A percentile compares a stretch with the other conserved stretches of the same genome.
These are phyloP conservation scores for Plectosphaerella sp. DNA, from an alignment of 2,329 filamentous ascomycete species.

Conservation along the genomic window DNA sequence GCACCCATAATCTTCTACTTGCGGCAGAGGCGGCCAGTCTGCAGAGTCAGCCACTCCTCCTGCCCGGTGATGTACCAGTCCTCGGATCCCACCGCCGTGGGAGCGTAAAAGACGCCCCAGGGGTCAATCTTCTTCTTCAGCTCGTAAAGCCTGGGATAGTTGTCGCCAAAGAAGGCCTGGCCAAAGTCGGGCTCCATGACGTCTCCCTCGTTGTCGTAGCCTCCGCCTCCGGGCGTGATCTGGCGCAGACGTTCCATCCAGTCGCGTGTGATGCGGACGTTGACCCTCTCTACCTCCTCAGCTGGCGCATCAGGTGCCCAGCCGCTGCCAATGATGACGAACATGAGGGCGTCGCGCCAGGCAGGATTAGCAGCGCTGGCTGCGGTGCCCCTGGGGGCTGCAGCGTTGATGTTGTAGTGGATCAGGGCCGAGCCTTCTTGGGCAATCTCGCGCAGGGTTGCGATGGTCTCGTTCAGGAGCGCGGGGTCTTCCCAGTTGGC, in stretches of 20 bases:
- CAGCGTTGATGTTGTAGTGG: slow-evolving; percentile 22
- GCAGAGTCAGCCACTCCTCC: not conserved
- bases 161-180: slow-evolving; percentile 21
- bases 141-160: slow-evolving; percentile 18
- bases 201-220: slow-evolving; percentile 26
- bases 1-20: no score
- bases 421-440: slow-evolving; percentile 20
- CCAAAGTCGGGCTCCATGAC: slow-evolving; percentile 23
- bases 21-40: slow-evolving; percentile 8
- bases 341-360: slow-evolving; percentile 37
- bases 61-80: slow-evolving; percentile 15
- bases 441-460: slow-evolving; percentile 16
- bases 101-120: slow-evolving; percentile 20
- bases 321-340: slow-evolving; percentile 19
- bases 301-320: slow-evolving; percentile 5
- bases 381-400: slow-evolving; percentile 13
- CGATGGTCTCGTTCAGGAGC: slow-evolving; percentile 22
- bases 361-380: slow-evolving; percentile 37
- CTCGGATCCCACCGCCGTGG: slow-evolving; percentile 22
- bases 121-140: slow-evolving; percentile 27
- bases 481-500: slow-evolving; percentile 21
- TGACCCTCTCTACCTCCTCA: slow-evolving; percentile 11
- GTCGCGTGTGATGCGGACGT: slow-evolving; percentile 22
- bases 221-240: slow-evolving; percentile 17
- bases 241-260: slow-evolving; percentile 23